Base-by-base conservation (phyloP, 495 filamentous ascomycete genomes). In the Aspergillus sclerotiicarbonarius region DNA sequence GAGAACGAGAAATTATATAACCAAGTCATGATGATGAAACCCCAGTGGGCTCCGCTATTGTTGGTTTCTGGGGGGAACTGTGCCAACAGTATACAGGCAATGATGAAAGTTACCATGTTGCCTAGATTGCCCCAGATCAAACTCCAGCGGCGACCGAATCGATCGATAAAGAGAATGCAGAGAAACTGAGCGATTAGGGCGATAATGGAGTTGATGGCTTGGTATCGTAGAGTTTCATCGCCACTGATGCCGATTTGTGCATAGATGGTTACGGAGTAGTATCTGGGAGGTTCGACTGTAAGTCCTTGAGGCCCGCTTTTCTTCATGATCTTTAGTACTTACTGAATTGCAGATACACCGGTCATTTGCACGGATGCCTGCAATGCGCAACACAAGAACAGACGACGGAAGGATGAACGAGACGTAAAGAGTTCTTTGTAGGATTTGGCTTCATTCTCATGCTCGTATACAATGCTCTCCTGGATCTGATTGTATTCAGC, bases 351-450 rank as follows among this genome's bases (percentile, higher is more conserved):
- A 4, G 81, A 84, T 4, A 89, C 86, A 58, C 87, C 87, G 0
- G 87, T 90, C 86, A 90, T 86, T 62, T 90, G 87, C 15, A 84
- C 79, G 1, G 83, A 84, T 6, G 85, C 86, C 67, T 90, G 87
- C 16, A 90, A 67, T 0, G 87, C 74, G 62, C 80, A 83, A 53
- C 84, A 86, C 15, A 90, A 76, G 67, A 90, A 85, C 9, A 90
- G 71, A 13, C 87, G 81, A 16, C 87, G 83, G 75, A 89, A 89
- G 2, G 81, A 84, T 3, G 84, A 83, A 25, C 76, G 79, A 56
- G 83, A 82, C 6, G 68, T 84, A 66, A 90, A 87, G 2, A 90
- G 76, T 60, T 90, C 87, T 2, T 67, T 21, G 63, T 88, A 89
- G 7, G 82, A 87, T 67, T 87, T 88, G 15, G 87, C 87, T 63